Conservation (phyloP, 2,329 filamentous ascomycete species). For the Calonectria pseudoreteaudii region DNA sequence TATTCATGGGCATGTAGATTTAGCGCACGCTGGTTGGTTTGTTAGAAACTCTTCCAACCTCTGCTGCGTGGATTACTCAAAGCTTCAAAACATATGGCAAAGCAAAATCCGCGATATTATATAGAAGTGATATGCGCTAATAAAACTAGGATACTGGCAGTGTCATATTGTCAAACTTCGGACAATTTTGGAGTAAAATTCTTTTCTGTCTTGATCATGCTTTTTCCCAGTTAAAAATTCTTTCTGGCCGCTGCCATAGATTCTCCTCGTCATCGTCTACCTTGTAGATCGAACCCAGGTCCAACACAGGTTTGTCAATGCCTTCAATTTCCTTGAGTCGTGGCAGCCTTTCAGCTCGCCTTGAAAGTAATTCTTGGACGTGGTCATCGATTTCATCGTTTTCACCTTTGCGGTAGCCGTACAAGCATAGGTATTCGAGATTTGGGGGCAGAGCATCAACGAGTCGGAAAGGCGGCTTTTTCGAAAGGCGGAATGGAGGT, state of each 20-base stretch:
- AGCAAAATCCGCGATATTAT: neutral
- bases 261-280: neutral
- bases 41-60: neutral
- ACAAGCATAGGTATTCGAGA: conserved; percentile 23
- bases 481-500: neutral
- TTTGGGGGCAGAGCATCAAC: conserved; percentile 18
- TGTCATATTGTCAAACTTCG: neutral
- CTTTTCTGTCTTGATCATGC: neutral
- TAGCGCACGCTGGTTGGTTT: neutral
- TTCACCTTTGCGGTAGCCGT: conserved; percentile 13
- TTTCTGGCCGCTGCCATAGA: conserved; percentile 4
- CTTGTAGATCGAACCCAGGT: neutral
- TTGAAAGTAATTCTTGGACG: conserved; percentile 13
- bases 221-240: neutral
- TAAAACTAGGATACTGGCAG: neutral
- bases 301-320: conserved; percentile 5
- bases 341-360: neutral
- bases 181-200: neutral
- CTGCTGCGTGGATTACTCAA: neutral
- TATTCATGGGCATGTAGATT: neutral
- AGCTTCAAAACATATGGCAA: neutral
- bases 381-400: conserved; percentile 14
- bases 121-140: neutral
- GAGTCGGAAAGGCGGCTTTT: conserved; percentile 17
- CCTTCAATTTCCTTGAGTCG: neutral